Evolutionary conservation across 1,284 basidiomycete species (phyloP).

Genomic region (Prillingera fragicola): DNA sequence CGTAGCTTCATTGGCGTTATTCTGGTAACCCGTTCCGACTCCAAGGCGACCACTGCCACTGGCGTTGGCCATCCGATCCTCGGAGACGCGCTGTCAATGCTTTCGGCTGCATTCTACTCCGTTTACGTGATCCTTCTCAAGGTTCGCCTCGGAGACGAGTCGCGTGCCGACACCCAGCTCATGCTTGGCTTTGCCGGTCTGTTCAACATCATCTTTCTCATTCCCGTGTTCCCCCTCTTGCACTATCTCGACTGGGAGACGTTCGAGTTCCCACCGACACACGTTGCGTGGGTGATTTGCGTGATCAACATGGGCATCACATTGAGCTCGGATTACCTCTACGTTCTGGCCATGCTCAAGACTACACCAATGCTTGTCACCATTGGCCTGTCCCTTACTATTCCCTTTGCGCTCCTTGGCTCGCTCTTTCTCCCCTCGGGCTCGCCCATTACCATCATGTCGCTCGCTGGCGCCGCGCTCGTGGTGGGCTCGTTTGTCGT

Average conservation of each 20-base stretch:
- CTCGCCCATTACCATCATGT: slow-evolving; percentile 52
- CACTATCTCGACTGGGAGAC: slow-evolving; percentile 70
- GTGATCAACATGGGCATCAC: slow-evolving; percentile 83
- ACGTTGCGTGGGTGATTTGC: slow-evolving; percentile 60
- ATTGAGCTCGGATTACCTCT: slow-evolving; percentile 75
- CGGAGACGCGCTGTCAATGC: slow-evolving; percentile 72
- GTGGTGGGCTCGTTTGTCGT: slow-evolving; percentile 54
- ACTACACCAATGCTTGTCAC: slow-evolving; percentile 72
- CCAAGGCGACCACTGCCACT: slow-evolving; percentile 49
- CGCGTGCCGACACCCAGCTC: slow-evolving; percentile 82
- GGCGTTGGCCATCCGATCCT: slow-evolving; percentile 48
- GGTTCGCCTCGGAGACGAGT: slow-evolving; percentile 73
- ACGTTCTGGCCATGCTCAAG: slow-evolving; percentile 61
- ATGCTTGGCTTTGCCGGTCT: slow-evolving; percentile 92
- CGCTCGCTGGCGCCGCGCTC: slow-evolving; percentile 57
- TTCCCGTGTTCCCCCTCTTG: slow-evolving; percentile 76
- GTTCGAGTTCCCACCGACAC: slow-evolving; percentile 66
- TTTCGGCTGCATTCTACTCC: slow-evolving; percentile 82
- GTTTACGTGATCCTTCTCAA: slow-evolving; percentile 90
- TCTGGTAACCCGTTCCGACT: slow-evolving; percentile 78
- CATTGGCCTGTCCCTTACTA: slow-evolving; percentile 89
- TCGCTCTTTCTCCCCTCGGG: slow-evolving; percentile 37
- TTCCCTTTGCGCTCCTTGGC: slow-evolving; percentile 52
- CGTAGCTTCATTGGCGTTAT: slow-evolving; percentile 80
- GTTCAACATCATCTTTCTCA: slow-evolving; percentile 74